A percentile compares a stretch with the other conserved stretches of the same genome.
Conservation (phyloP, 352 stramenopile genomes). For the Phytopythium mirpurense region DNA sequence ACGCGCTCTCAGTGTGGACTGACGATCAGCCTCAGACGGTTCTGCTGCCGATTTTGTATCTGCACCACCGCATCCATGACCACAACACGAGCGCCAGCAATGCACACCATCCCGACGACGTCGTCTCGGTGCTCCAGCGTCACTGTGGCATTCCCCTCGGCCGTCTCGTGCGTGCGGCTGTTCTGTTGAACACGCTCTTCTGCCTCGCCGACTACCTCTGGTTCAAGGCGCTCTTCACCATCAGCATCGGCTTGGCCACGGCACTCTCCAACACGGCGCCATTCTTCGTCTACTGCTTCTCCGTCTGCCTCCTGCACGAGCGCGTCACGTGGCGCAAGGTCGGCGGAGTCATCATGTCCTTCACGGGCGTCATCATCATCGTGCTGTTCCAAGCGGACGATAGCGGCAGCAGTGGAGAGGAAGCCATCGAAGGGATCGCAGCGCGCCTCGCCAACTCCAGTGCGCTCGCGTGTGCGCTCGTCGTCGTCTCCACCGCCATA, state of each 20-base stretch:
- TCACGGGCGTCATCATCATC: conserved; percentile 41
- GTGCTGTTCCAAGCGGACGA: conserved; percentile 31
- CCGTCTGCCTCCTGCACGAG: conserved; percentile 50
- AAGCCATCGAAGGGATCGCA: conserved; percentile 9
- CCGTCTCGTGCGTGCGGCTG: conserved; percentile 26
- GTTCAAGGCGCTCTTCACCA: conserved; percentile 37
- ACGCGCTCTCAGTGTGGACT: too few relatives aligned
- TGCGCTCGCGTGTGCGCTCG: conserved; percentile 28
- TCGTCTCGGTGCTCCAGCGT: conserved; percentile 18
- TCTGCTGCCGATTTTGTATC: conserved; percentile 30
- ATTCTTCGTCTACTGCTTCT: conserved; percentile 69
- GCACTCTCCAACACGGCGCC: conserved; percentile 60
- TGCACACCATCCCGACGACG: background rate
- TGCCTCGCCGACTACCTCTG: conserved; percentile 57
- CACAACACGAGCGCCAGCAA: conserved; percentile 5
- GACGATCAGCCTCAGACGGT: conserved; percentile 15
- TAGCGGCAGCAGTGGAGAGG: background rate
- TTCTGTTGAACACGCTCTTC: conserved; percentile 40
- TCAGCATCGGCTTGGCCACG: conserved; percentile 39
- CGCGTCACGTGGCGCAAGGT: conserved; percentile 30
- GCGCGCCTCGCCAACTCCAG: conserved; percentile 14
- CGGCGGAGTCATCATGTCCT: conserved; percentile 32
- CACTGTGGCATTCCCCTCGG: conserved; percentile 29
- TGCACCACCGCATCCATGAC: conserved; percentile 25
- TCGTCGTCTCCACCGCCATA: conserved; percentile 36